Percentiles rank a stretch among this genome's conserved stretches.
These are phyloP conservation scores for Inonotus hispidus DNA, from an alignment of 1,284 basidiomycete species.

Conservation along the genomic window DNA sequence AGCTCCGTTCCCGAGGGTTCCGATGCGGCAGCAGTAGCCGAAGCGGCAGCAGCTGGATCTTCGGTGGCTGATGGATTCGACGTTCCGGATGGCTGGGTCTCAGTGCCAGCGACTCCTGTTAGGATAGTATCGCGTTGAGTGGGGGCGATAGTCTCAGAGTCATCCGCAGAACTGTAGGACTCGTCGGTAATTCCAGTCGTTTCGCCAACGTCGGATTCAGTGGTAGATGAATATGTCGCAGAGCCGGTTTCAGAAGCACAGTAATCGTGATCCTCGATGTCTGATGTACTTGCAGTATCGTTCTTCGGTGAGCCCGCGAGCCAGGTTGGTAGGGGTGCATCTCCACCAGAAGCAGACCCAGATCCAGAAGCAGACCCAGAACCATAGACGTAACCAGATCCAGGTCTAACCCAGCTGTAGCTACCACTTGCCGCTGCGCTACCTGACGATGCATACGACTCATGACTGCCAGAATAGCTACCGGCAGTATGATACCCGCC, in stretches of 20 bases:
- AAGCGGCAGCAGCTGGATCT: no score
- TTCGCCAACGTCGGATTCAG: neutral
- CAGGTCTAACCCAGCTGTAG: neutral
- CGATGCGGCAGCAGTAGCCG: neutral
- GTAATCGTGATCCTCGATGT: neutral
- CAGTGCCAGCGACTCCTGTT: no score
- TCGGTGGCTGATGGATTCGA: no score
- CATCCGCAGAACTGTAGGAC: neutral
- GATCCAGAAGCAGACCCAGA: constrained; percentile 1
- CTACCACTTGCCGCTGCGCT: neutral
- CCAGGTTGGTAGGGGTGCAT: neutral
- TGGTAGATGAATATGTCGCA: neutral
- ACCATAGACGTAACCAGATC: neutral
- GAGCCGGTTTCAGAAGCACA: neutral
- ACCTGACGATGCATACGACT: neutral
- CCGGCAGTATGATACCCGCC: neutral
- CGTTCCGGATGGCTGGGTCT: no score
- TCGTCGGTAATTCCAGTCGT: neutral
- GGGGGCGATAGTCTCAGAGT: no score
- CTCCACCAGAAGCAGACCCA: neutral
- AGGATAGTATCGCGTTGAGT: no score
- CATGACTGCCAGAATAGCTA: neutral
- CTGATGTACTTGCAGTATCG: neutral
- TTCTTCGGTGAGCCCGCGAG: neutral
- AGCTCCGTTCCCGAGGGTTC: no score